phyloP scores from a whole-genome alignment of 73 alveolate species.

The Paramecium bursaria region DNA sequence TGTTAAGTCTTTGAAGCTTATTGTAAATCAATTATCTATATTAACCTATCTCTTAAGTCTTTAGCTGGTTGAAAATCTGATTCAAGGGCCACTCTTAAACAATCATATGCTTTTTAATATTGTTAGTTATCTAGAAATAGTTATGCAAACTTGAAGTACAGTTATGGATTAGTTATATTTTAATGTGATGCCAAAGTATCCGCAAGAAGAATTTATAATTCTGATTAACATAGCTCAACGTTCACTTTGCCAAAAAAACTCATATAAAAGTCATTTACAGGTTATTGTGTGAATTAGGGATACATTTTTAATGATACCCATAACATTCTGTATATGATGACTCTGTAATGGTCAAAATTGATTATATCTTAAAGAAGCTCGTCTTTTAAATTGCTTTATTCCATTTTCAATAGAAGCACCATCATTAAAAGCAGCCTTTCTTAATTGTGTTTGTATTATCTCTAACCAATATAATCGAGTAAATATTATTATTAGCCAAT shows the following conservation, averaged over 20 bases:
- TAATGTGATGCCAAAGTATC: neutral
- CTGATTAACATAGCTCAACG: neutral
- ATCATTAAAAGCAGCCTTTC: too few relatives aligned
- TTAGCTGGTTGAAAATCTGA: too few relatives aligned
- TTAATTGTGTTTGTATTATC: too few relatives aligned
- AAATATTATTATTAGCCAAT: too few relatives aligned
- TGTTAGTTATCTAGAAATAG: neutral
- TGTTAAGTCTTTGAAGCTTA: neutral
- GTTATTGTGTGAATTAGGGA: too few relatives aligned
- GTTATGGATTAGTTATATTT: neutral
- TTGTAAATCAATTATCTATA: too few relatives aligned
- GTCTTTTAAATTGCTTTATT: neutral
- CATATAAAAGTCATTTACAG: too few relatives aligned
- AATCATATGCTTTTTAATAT: too few relatives aligned
- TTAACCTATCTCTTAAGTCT: too few relatives aligned
- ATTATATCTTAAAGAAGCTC: neutral
- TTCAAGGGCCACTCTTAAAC: neutral
- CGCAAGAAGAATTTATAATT: neutral
- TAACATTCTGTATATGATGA: neutral
- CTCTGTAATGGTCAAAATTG: too few relatives aligned
- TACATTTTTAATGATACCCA: neutral
- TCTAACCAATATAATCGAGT: neutral
- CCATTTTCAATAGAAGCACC: neutral
- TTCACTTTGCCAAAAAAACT: too few relatives aligned
- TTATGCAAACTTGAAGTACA: neutral